phyloP scores from a whole-genome alignment of 352 stramenopile genomes.

The Phytophthora sp. region DNA sequence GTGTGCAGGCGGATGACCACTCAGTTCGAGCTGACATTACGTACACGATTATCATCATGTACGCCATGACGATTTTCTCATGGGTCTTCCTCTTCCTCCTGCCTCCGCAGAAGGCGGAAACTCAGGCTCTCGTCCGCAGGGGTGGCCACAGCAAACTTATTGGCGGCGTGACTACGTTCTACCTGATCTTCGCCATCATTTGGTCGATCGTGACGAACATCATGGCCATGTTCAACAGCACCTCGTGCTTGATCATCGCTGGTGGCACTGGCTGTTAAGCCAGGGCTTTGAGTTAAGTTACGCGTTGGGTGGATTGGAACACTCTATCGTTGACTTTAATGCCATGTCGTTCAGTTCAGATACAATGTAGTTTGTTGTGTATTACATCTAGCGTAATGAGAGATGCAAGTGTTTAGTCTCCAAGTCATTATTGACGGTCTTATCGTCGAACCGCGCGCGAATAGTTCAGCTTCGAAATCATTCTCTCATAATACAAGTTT shows the following conservation, averaged over 20 bases:
- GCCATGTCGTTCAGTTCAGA: too few relatives aligned
- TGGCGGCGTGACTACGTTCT: slow-evolving; percentile 31
- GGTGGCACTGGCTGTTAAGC: slow-evolving; percentile 37
- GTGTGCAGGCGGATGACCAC: slow-evolving; percentile 22
- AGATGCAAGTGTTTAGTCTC: too few relatives aligned
- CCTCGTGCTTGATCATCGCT: slow-evolving; percentile 40
- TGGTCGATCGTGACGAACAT: slow-evolving; percentile 44
- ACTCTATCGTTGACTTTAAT: too few relatives aligned
- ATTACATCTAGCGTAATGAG: too few relatives aligned
- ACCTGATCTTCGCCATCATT: slow-evolving; percentile 33
- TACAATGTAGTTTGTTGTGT: too few relatives aligned
- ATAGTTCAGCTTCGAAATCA: too few relatives aligned
- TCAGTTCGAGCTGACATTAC: slow-evolving; percentile 24
- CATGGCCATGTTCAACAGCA: slow-evolving; percentile 45
- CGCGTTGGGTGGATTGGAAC: too few relatives aligned
- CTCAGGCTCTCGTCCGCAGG: slow-evolving; percentile 36
- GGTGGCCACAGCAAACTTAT: slow-evolving; percentile 33
- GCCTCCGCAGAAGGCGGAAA: slow-evolving; percentile 38
- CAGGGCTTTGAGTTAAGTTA: too few relatives aligned
- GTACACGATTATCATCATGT: slow-evolving; percentile 35
- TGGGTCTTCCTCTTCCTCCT: slow-evolving; percentile 43
- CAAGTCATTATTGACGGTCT: too few relatives aligned
- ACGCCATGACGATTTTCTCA: slow-evolving; percentile 34
- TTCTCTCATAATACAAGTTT: too few relatives aligned
- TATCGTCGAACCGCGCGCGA: too few relatives aligned